Conservation (phyloP, 352 stramenopile genomes). For the Phytophthora cajani region DNA sequence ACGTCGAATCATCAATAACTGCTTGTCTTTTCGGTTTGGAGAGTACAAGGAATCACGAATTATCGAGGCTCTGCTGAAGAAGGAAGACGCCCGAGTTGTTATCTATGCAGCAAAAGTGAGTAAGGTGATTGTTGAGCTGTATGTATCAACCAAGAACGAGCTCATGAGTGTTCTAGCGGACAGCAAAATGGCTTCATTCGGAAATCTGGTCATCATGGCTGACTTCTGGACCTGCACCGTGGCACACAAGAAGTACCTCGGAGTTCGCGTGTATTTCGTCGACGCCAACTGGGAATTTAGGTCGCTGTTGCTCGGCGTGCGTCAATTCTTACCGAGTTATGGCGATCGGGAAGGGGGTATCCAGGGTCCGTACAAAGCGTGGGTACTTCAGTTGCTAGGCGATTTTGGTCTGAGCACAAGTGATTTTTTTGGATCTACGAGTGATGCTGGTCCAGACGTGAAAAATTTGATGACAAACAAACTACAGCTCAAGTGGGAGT, state of each 20-base stretch:
- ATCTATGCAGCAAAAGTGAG: too few relatives aligned
- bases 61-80: too few relatives aligned
- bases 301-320: conserved; percentile 2
- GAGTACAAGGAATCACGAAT: not conserved
- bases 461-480: not conserved
- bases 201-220: too few relatives aligned
- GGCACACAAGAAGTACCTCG: not conserved
- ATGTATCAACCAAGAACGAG: too few relatives aligned
- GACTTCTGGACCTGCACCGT: too few relatives aligned
- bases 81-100: too few relatives aligned
- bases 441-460: not conserved
- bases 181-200: too few relatives aligned
- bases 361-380: not conserved
- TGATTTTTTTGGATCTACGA: conserved; percentile 6
- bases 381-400: too few relatives aligned
- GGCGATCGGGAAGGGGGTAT: conserved; percentile 9
- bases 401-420: too few relatives aligned
- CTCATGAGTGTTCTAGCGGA: too few relatives aligned
- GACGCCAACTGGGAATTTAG: conserved; percentile 8
- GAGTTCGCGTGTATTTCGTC: conserved; percentile 9
- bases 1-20: not conserved
- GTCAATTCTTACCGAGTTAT: conserved; percentile 3
- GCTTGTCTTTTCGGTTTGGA: not conserved
- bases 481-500: not conserved
- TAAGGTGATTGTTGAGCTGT: too few relatives aligned